phyloP scores from a whole-genome alignment of 371 early-diverging fungal species.

The Haplosporangium sp. region DNA sequence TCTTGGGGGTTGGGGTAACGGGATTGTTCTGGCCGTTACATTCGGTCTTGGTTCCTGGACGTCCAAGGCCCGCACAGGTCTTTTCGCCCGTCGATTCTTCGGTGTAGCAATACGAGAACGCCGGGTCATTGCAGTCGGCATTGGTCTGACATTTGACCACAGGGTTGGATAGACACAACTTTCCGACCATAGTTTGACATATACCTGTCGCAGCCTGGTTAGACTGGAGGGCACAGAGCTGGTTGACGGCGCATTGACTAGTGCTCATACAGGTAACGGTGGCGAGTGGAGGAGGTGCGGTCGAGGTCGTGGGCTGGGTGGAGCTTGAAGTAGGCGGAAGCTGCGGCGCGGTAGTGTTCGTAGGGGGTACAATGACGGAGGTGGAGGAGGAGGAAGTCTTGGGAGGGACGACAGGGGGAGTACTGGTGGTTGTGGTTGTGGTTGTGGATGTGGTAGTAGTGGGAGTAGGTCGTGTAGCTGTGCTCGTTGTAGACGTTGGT shows the following conservation, averaged over 20 bases:
- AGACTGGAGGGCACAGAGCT: slow-evolving; percentile 19
- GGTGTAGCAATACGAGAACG: slow-evolving; percentile 24
- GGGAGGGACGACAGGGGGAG: slow-evolving; percentile 1
- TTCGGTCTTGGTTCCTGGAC: slow-evolving; percentile 6
- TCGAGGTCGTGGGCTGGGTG: background rate
- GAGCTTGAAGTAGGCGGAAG: too few relatives aligned
- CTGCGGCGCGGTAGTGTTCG: background rate
- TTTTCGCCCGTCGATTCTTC: background rate
- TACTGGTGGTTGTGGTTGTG: background rate
- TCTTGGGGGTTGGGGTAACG: background rate
- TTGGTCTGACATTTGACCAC: slow-evolving; percentile 1
- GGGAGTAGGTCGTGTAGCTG: background rate
- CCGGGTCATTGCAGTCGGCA: slow-evolving; percentile 16
- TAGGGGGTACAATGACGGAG: too few relatives aligned
- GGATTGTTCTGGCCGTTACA: background rate
- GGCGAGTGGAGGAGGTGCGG: background rate
- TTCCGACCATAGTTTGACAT: slow-evolving; percentile 15
- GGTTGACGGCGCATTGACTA: slow-evolving; percentile 7
- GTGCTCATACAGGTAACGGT: slow-evolving; percentile 16
- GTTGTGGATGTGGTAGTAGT: background rate
- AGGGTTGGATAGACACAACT: slow-evolving; percentile 18
- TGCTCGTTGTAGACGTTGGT: background rate
- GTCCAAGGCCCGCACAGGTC: slow-evolving; percentile 29
- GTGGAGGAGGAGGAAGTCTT: background rate
- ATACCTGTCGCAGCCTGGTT: slow-evolving; percentile 7